These are phyloP conservation scores for Eutypella sp. DNA, from an alignment of 2,329 filamentous ascomycete species.

Conservation along the genomic window DNA sequence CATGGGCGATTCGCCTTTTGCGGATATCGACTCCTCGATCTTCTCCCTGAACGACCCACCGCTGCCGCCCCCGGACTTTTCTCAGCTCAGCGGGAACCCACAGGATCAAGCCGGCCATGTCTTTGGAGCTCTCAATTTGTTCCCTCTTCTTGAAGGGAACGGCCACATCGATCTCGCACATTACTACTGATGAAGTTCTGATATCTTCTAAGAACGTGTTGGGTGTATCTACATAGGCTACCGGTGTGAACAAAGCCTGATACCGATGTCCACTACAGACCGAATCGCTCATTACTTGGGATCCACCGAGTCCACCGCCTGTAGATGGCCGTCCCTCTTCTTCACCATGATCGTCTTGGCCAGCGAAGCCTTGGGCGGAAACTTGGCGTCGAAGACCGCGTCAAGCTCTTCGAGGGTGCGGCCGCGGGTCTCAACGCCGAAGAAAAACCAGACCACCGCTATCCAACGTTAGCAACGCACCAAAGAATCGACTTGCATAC, in stretches of 20 bases:
- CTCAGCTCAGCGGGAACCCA: constrained; percentile 32
- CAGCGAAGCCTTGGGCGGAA: constrained; percentile 32
- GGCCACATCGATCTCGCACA: constrained; percentile 48
- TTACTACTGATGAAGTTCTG: constrained; percentile 23
- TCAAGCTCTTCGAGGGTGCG: constrained; percentile 41
- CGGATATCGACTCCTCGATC: constrained; percentile 21
- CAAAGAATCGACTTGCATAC: background rate
- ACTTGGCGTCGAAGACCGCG: constrained; percentile 33
- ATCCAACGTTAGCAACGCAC: background rate
- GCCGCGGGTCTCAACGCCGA: constrained; percentile 27
- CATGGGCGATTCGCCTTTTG: constrained; percentile 7
- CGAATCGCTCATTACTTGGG: no score
- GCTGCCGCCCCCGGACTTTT: constrained; percentile 29
- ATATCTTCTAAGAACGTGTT: no score
- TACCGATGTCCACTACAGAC: no score
- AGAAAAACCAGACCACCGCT: constrained; percentile 20
- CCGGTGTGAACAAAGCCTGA: no score
- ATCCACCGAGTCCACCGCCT: background rate
- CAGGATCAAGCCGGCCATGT: constrained; percentile 37
- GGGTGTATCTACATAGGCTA: no score
- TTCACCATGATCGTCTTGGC: constrained; percentile 26
- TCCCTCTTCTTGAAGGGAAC: constrained; percentile 45
- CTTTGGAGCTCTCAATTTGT: constrained; percentile 42
- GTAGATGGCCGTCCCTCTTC: constrained; percentile 9
- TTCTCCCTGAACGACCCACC: constrained; percentile 23